Percentiles rank a stretch among this genome's conserved stretches.
Conservation (phyloP, 805 yeast species). For the Cyberlindnera bimundalis region DNA sequence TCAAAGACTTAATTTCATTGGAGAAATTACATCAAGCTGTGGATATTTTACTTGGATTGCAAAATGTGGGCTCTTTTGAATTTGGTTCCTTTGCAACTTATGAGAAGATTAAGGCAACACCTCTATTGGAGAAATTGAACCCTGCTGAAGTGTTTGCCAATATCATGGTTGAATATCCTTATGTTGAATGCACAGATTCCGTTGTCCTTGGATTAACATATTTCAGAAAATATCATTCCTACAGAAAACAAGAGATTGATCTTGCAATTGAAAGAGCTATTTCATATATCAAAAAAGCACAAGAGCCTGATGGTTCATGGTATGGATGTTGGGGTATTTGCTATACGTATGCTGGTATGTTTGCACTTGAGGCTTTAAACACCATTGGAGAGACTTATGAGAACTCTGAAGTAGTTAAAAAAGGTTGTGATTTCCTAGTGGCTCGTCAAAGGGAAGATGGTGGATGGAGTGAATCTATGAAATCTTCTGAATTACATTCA, state of each 20-base stretch:
- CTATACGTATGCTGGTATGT: conserved; percentile 94
- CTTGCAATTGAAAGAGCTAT: conserved; percentile 73
- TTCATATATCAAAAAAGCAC: conserved; percentile 63
- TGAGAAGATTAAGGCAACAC: conserved; percentile 80
- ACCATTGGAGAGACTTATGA: conserved; percentile 62
- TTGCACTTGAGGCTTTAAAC: conserved; percentile 88
- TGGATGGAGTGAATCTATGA: conserved; percentile 97
- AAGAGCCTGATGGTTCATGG: conserved; percentile 88
- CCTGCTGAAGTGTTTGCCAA: conserved; percentile 99
- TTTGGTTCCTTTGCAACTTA: conserved; percentile 92
- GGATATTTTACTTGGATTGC: conserved; percentile 72
- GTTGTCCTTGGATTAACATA: conserved; percentile 84
- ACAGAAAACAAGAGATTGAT: conserved; percentile 62
- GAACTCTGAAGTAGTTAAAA: conserved; percentile 57
- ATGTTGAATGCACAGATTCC: conserved; percentile 97
- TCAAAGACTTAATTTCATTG: conserved; percentile 50
- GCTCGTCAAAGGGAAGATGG: conserved; percentile 80
- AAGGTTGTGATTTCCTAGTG: conserved; percentile 84
- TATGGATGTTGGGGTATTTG: conserved; percentile 99
- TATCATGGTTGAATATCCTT: conserved; percentile 98
- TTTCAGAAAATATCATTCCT: conserved; percentile 63
- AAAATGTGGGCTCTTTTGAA: conserved; percentile 74
- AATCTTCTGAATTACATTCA: conserved; percentile 75
- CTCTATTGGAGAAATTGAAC: conserved; percentile 70
- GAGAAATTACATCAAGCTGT: conserved; percentile 61